Evolutionary conservation across 768 basidiomycete species (phyloP).

Genomic region (Leccinellum albellum): DNA sequence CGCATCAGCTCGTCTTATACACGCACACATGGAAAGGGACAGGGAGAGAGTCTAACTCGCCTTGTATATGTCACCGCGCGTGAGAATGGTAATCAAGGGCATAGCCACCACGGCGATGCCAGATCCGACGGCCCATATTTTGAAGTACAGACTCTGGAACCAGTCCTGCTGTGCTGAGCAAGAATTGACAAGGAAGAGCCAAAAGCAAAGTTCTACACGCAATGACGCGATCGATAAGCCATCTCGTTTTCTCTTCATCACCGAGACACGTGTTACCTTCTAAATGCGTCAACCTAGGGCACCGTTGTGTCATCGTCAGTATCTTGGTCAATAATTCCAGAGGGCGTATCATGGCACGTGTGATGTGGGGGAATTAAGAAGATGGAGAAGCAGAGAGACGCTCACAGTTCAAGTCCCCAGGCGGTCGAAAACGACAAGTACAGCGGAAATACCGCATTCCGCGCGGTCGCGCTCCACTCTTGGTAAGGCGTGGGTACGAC

Average conservation of each 20-base stretch:
- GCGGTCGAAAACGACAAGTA: conserved; percentile 58
- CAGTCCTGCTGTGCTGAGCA: conserved; percentile 62
- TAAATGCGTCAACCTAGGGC: conserved; percentile 65
- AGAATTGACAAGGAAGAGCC: conserved; percentile 77
- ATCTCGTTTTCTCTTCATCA: not conserved
- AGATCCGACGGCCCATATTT: conserved; percentile 67
- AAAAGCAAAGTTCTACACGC: conserved; percentile 73
- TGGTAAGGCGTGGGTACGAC: conserved; percentile 64
- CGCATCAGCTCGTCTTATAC: conserved; percentile 9
- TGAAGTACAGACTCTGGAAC: conserved; percentile 76
- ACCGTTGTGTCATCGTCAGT: not conserved
- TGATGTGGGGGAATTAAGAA: not conserved
- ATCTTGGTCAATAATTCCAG: not conserved
- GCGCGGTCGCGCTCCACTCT: conserved; percentile 48
- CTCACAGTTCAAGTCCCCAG: conserved; percentile 78
- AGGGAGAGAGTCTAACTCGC: conserved; percentile 33
- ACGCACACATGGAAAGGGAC: not conserved
- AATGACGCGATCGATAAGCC: not conserved
- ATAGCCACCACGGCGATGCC: conserved; percentile 56
- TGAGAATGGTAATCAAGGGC: conserved; percentile 66
- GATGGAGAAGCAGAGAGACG: not conserved
- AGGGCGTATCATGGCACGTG: not conserved
- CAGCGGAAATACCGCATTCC: conserved; percentile 58
- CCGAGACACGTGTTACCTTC: conserved; percentile 49
- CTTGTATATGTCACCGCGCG: conserved; percentile 54